Evolutionary conservation across 2,329 filamentous ascomycete species (phyloP).

Genomic region (Colletotrichum sojae): DNA sequence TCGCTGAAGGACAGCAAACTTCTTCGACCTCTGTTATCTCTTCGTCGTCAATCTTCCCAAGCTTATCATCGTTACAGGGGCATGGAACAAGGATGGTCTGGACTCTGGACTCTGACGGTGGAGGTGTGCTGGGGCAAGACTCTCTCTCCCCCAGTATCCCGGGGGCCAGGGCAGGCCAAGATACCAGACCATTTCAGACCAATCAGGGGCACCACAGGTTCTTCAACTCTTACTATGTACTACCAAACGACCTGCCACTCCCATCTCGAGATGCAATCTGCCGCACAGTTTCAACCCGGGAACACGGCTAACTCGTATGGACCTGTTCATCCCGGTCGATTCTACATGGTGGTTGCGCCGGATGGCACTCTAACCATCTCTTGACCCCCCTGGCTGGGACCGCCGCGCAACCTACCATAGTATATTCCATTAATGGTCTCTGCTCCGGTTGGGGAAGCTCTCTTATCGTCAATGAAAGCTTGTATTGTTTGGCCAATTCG

Average conservation of each 20-base stretch:
- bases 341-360: conserved; percentile 21
- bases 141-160: conserved; percentile 9
- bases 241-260: conserved; percentile 1
- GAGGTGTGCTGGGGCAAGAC: conserved; percentile 3
- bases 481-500: conserved; percentile 15
- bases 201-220: conserved; percentile 9
- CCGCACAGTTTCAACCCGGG: conserved; percentile 9
- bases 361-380: conserved; percentile 23
- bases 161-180: conserved; percentile 35
- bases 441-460: background rate
- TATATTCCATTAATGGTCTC: conserved; percentile 6
- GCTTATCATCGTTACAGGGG: conserved; percentile 26
- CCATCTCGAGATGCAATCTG: background rate
- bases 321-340: conserved; percentile 7
- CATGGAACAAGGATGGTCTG: conserved; percentile 17
- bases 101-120: background rate
- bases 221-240: background rate
- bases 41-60: background rate
- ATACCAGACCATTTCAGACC: conserved; percentile 25
- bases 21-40: too few species aligned
- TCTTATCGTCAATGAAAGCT: conserved; percentile 35
- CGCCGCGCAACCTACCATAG: background rate
- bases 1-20: background rate
- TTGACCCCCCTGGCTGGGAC: conserved; percentile 1
- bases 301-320: background rate